A percentile compares a stretch with the other conserved stretches of the same genome.
These are phyloP conservation scores for Medicago truncatula DNA, from an alignment of 306 rosid genomes.

Conservation along the genomic window MtrunA17r5.0-ANR NC_053045.1:39463501-39464000, in stretches of 20 bases:
- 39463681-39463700: slow-evolving; percentile 67
- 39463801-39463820: slow-evolving; percentile 53
- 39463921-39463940: slow-evolving; percentile 52
- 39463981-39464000: slow-evolving; percentile 44
- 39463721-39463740: slow-evolving; percentile 38
- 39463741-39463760: slow-evolving; percentile 53
- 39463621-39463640: slow-evolving; percentile 16
- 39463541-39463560: background rate
- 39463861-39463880: slow-evolving; percentile 57
- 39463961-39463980: slow-evolving; percentile 49
- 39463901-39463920: slow-evolving; percentile 75
- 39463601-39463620: slow-evolving; percentile 49
- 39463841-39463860: slow-evolving; percentile 56
- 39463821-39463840: slow-evolving; percentile 55
- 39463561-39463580: slow-evolving; percentile 8
- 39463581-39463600: background rate
- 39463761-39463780: slow-evolving; percentile 59
- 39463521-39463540: background rate
- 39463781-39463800: slow-evolving; percentile 74
- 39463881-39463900: slow-evolving; percentile 66
- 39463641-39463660: slow-evolving; percentile 50
- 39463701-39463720: slow-evolving; percentile 42
- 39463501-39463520: background rate
- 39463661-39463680: slow-evolving; percentile 34
- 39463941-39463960: slow-evolving; percentile 48